Evolutionary conservation across 164 flowering plant species (phyloP), one percentile per base, ranked within the genome.

Genomic region (Vitis rotundifolia): DNA sequence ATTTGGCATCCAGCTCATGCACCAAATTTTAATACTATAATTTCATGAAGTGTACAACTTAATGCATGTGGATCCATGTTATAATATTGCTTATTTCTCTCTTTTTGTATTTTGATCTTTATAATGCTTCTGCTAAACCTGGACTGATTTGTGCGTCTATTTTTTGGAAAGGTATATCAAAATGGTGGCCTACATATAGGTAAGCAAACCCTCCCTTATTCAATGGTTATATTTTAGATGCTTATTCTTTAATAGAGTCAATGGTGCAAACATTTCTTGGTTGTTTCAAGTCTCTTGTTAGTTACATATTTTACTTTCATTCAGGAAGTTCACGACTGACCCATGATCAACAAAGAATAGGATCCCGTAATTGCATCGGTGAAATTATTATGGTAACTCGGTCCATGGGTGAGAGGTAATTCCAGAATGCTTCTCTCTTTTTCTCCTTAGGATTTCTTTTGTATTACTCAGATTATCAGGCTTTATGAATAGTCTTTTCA

Each of bases 281-380:
- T 64, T 50, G 5, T 61, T 31, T 18, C 1, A 12, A 10, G 14
- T 2, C 15, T 18, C n/a, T 50, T 55, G 22, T 72, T 55, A 13
- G 49, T 49, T 57, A 7, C 22, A 49, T 48, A 57, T 51, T 31
- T 31, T 63, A 0, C 3, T 77, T 28, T 31, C 53, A 12, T 47
- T 67, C 69, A 85, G 88, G 85, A 70, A 77, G 65, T 63, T 68
- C 67, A 12, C 61, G 19, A 18, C 66, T 53, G 51, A 60, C 51
- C 48, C 31, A 58, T 62, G 44, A 69, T 64, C 63, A 66, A 66
- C 64, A 44, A 13, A 77, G 63, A 60, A 52, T 53, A 49, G 29
- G 68, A 53, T 61, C 73, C n/a, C 73, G 29, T 63, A 81, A 73
- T 78, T 88, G 91, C 80, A 81, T 83, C 57, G 87, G 86, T 73